Evolutionary conservation across 1,284 basidiomycete species (phyloP), one percentile per base, ranked within the genome.

Genomic region (Leccinum colubrinum): DNA sequence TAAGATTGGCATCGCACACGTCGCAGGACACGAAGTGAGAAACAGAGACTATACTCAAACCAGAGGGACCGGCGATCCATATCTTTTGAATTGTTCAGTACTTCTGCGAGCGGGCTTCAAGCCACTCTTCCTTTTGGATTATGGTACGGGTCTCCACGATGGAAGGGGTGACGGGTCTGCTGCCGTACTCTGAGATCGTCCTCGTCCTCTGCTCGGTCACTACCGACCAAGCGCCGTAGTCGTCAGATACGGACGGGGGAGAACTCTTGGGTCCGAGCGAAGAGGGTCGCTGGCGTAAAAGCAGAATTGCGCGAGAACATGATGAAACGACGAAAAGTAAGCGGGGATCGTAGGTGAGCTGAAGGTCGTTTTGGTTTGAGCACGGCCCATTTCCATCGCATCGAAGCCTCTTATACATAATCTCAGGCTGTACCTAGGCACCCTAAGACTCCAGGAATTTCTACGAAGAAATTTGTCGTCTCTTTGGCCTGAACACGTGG

Each of bases 61-160:
- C 9, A 73, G 58, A 48, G 72, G 72, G 7, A 76, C 22, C 0
- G 73, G 56, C 7, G 72, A 76, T 12, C 74, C 72, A 12, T 74
- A 59, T 56, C 1, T 46, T 54, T 64, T 76, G 43, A 76, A 76
- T 12, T 72, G 60, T 50, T 72, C 65, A 0, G 72, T 73, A 37
- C 72, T 70, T 46, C 65, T 62, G 25, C 72, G 72, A 59, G 74
- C 72, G 14, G 14, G 67, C 56, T 3, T 60, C 61, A 51, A 75
- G 65, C 72, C 72, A 73, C 27, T 69, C 64, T 6, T 73, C 73
- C 59, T 66, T 72, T 60, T 63, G 67, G 46, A 69, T 68, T 6
- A 56, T 7, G 3, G 62, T 4, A 20, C 68, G 68, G 15, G 63
- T 0, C 30, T 70, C 72, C 22, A 59, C 17, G 0, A 64, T 1